Percentiles rank a stretch among this genome's conserved stretches.
These are phyloP conservation scores for Tricholomella constricta DNA, from an alignment of 768 basidiomycete species.

Conservation along the genomic window DNA sequence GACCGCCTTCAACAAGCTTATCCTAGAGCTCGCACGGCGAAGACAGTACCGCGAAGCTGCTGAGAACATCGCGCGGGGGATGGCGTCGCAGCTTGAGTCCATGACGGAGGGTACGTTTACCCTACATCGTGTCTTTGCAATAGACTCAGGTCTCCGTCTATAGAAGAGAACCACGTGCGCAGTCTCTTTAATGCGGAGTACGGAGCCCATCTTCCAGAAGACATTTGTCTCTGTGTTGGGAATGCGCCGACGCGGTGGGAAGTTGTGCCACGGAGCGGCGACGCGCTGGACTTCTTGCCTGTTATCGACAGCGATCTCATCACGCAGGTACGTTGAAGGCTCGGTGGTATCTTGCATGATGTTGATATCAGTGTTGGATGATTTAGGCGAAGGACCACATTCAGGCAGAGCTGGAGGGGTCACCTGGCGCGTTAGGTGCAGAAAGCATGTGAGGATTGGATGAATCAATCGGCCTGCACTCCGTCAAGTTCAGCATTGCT, in stretches of 20 bases:
- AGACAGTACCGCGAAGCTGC: conserved; percentile 65
- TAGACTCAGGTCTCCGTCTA: conserved; percentile 4
- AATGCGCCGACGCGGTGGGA: conserved; percentile 78
- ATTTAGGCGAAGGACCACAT: conserved; percentile 14
- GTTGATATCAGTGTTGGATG: not conserved
- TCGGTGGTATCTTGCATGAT: not conserved
- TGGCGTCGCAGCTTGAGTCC: conserved; percentile 62
- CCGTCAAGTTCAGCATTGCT: not conserved
- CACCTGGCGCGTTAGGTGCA: not conserved
- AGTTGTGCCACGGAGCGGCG: conserved; percentile 58
- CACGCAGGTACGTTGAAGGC: conserved; percentile 36
- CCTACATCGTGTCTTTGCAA: not conserved
- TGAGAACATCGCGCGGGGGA: conserved; percentile 64
- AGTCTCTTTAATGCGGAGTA: conserved; percentile 73
- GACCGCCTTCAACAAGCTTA: conserved; percentile 69
- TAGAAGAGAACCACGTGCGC: conserved; percentile 71
- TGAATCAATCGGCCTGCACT: not conserved
- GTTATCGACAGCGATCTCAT: conserved; percentile 62
- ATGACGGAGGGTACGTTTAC: conserved; percentile 64
- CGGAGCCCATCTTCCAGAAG: conserved; percentile 73
- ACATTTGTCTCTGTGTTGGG: conserved; percentile 76
- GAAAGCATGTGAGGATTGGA: conserved; percentile 9
- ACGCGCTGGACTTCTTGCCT: conserved; percentile 59
- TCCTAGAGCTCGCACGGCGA: conserved; percentile 73
- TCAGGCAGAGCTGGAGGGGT: conserved; percentile 14